Conservation (phyloP, 2,329 filamentous ascomycete genomes). For the Tolypocladium cylindrosporum region DNA sequence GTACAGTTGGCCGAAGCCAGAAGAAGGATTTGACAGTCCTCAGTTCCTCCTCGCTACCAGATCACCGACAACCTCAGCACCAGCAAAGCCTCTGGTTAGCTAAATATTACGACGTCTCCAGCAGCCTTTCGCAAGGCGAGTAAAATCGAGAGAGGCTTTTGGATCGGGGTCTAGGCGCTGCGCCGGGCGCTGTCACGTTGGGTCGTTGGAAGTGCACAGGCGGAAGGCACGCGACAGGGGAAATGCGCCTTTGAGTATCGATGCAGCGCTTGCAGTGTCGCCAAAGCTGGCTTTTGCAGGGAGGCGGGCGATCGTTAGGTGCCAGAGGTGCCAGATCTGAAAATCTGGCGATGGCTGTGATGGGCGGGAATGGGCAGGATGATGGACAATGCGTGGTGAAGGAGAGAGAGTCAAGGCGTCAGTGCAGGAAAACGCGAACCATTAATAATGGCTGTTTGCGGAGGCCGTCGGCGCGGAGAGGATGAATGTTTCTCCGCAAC, state of each 20-base stretch:
- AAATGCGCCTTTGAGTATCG: neutral
- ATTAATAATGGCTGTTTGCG: neutral
- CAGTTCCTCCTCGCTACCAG: conserved; percentile 26
- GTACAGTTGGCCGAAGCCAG: conserved; percentile 28
- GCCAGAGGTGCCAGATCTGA: neutral
- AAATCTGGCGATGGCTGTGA: neutral
- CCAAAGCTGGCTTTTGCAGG: neutral
- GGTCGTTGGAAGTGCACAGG: neutral
- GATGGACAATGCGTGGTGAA: neutral
- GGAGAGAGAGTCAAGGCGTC: neutral
- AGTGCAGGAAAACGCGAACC: neutral
- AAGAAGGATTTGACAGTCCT: conserved; percentile 21
- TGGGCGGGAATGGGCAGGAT: neutral
- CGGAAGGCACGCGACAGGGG: neutral
- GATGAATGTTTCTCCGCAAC: neutral
- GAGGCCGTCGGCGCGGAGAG: neutral
- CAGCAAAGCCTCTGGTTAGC: conserved; percentile 19
- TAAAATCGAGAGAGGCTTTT: neutral
- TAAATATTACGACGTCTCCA: conserved; percentile 3
- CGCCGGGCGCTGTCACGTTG: neutral
- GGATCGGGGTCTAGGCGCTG: neutral
- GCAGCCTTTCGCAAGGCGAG: conserved; percentile 6
- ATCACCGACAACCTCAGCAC: conserved; percentile 21
- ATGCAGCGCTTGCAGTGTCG: neutral
- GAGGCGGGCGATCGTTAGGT: neutral